Evolutionary conservation across 2,329 filamentous ascomycete species (phyloP).

Genomic region (Aspergillus awamori): DNA sequence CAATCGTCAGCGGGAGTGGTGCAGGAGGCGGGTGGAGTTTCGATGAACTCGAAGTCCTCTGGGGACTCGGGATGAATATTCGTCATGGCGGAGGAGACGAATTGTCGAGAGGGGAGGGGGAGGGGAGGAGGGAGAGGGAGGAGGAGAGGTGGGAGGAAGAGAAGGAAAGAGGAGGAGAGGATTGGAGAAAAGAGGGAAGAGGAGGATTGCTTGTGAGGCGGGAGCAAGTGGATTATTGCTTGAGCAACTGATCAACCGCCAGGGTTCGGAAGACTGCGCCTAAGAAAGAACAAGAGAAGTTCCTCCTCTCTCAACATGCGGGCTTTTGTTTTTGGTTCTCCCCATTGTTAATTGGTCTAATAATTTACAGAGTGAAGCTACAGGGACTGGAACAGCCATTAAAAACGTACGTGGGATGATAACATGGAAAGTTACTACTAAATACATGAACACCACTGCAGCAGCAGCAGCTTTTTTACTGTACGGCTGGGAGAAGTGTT

Average conservation of each 20-base stretch:
- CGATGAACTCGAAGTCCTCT: conserved; percentile 57
- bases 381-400: no score
- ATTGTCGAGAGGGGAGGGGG: conserved; percentile 27
- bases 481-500: no score
- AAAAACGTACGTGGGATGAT: no score
- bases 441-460: no score
- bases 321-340: background rate
- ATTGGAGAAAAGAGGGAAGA: conserved; percentile 10
- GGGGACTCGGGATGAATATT: conserved; percentile 49
- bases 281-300: background rate
- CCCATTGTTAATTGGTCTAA: background rate
- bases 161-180: conserved; percentile 14
- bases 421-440: no score
- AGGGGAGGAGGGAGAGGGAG: conserved; percentile 24
- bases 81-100: conserved; percentile 39
- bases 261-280: background rate
- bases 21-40: conserved; percentile 62
- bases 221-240: conserved; percentile 2
- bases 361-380: no score
- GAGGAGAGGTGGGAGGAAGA: conserved; percentile 23
- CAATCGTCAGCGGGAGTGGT: conserved; percentile 57
- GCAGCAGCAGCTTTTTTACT: no score
- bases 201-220: conserved; percentile 1
- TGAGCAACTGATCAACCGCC: background rate
- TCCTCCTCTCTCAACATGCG: no score